phyloP scores from a whole-genome alignment of 106 monocot genomes.

The Amphibolis antarctica region DNA sequence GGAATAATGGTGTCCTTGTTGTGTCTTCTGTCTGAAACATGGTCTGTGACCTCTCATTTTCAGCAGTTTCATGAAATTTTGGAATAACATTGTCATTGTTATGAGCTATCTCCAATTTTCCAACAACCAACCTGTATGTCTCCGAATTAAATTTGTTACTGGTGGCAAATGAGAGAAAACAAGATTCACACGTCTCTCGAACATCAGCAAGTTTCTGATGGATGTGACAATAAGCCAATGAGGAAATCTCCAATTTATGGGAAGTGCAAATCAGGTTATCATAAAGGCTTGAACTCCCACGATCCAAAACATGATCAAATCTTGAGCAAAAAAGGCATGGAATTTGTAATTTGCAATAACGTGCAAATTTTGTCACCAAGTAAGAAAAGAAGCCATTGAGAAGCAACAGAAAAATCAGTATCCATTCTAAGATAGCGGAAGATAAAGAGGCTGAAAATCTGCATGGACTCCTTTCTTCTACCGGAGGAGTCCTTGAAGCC shows the following conservation, averaged over 20 bases:
- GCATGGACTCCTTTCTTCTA: constrained; percentile 6
- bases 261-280: constrained; percentile 44
- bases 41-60: background rate
- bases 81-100: background rate
- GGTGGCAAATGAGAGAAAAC: constrained; percentile 33
- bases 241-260: constrained; percentile 72
- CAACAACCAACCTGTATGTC: constrained; percentile 23
- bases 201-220: constrained; percentile 51
- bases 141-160: constrained; percentile 25
- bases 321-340: constrained; percentile 85
- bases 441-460: constrained; percentile 33
- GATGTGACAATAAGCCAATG: constrained; percentile 35
- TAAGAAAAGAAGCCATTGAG: constrained; percentile 45
- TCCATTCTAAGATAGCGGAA: constrained; percentile 60
- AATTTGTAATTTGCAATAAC: constrained; percentile 41
- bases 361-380: constrained; percentile 54
- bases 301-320: constrained; percentile 58
- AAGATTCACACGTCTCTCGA: constrained; percentile 46
- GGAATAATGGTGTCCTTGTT: too few relatives aligned
- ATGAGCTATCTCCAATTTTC: constrained; percentile 16
- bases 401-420: constrained; percentile 56
- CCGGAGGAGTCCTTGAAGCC: constrained; percentile 15
- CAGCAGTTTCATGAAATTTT: background rate
- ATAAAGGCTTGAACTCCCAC: constrained; percentile 40
- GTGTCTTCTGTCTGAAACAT: constrained; percentile 12